A percentile compares a stretch with the other conserved stretches of the same genome.
Conservation (phyloP, 192 early-diverging fungal species). For the Linnemannia schmuckeri region DNA sequence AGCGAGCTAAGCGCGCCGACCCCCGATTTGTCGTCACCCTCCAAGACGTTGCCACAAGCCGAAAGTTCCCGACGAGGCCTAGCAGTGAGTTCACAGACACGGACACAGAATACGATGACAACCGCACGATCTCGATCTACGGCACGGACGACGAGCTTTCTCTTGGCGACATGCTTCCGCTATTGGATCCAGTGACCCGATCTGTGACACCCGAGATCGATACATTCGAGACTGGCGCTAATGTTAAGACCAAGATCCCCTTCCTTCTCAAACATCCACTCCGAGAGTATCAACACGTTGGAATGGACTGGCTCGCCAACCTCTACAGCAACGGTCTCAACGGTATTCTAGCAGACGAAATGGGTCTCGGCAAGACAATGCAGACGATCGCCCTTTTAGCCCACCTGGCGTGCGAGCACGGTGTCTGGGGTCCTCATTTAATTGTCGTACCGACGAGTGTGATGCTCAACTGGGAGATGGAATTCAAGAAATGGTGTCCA, state of each 20-base stretch:
- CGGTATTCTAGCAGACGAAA: conserved; percentile 78
- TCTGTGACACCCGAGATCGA: conserved; percentile 21
- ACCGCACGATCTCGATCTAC: conserved; percentile 47
- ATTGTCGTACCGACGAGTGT: conserved; percentile 84
- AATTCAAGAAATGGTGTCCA: conserved; percentile 79
- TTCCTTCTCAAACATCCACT: conserved; percentile 76
- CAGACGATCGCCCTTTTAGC: conserved; percentile 79
- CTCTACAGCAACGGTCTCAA: conserved; percentile 89
- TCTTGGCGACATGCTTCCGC: conserved; percentile 42
- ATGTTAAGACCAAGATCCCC: conserved; percentile 67
- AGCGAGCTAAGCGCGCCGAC: conserved; percentile 28
- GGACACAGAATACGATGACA: conserved; percentile 51
- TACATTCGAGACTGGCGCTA: conserved; percentile 56
- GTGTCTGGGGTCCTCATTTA: conserved; percentile 75
- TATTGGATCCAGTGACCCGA: conserved; percentile 29
- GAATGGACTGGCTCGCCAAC: conserved; percentile 91
- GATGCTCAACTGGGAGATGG: conserved; percentile 85
- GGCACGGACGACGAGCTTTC: conserved; percentile 54
- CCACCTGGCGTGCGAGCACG: conserved; percentile 72
- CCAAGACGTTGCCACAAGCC: conserved; percentile 40
- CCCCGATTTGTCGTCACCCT: conserved; percentile 49
- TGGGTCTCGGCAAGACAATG: conserved; percentile 77
- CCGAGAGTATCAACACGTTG: conserved; percentile 91
- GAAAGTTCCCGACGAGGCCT: conserved; percentile 47
- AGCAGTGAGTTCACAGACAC: conserved; percentile 52